Evolutionary conservation across 192 early-diverging fungal genomes (phyloP).

Genomic region (Chytriomyces sp.): DNA sequence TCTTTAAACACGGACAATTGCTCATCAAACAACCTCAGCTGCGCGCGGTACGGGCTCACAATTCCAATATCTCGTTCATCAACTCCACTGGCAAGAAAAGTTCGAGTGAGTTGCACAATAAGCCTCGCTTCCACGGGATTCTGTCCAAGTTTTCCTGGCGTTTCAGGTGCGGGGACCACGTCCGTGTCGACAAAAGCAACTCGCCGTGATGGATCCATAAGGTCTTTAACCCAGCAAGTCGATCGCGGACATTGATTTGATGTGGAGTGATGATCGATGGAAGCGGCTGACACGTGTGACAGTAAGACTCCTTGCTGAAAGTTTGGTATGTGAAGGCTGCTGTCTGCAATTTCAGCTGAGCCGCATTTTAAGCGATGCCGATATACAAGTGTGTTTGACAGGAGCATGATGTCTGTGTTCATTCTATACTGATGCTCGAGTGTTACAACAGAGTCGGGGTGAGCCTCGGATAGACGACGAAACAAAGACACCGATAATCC

Average conservation of each 20-base stretch:
- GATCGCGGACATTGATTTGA: not conserved
- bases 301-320: constrained; percentile 9
- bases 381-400: constrained; percentile 86
- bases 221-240: constrained; percentile 69
- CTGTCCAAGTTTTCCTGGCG: constrained; percentile 57
- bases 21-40: constrained; percentile 52
- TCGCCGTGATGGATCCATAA: constrained; percentile 66
- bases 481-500: constrained; percentile 77
- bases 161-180: constrained; percentile 66
- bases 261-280: not conserved
- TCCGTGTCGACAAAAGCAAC: constrained; percentile 88
- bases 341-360: constrained; percentile 64
- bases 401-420: constrained; percentile 86
- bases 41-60: constrained; percentile 80
- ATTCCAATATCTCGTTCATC: constrained; percentile 72
- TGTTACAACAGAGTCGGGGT: constrained; percentile 76
- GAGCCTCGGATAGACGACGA: constrained; percentile 75
- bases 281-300: not conserved
- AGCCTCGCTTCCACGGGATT: constrained; percentile 76
- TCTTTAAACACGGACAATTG: constrained; percentile 35
- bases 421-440: constrained; percentile 91
- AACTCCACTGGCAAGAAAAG: constrained; percentile 70
- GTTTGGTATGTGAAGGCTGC: constrained; percentile 49
- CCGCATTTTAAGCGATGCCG: constrained; percentile 79
- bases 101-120: constrained; percentile 53